Conservation (phyloP, 2,329 filamentous ascomycete genomes). For the Dactylellina parvicollis region DNA sequence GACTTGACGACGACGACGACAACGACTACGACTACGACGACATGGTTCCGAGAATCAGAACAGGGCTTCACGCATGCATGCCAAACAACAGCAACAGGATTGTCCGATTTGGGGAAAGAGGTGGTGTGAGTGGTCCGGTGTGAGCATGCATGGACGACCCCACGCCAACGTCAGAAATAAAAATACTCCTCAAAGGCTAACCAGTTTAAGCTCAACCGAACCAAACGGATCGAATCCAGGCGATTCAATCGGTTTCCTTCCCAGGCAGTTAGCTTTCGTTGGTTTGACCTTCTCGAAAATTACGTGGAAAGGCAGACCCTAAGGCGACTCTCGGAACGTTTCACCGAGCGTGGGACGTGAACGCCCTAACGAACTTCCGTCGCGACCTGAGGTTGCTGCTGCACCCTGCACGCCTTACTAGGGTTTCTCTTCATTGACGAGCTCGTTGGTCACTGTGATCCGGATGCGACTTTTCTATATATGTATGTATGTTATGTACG, state of each 20-base stretch:
- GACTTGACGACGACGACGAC: constrained; percentile 16
- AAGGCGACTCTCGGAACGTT: constrained; percentile 36
- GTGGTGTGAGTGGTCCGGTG: constrained; percentile 34
- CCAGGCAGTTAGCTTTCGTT: not conserved
- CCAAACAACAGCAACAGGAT: constrained; percentile 17
- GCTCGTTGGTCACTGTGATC: too few species aligned
- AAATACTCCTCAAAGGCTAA: constrained; percentile 14
- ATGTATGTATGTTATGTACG: too few species aligned
- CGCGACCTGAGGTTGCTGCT: not conserved
- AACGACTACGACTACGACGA: too few species aligned
- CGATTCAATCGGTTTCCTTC: constrained; percentile 4
- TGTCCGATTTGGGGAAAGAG: constrained; percentile 30
- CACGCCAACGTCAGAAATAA: constrained; percentile 37
- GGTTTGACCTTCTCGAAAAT: constrained; percentile 38
- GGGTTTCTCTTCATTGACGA: not conserved
- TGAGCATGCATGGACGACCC: constrained; percentile 19
- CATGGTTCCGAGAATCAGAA: constrained; percentile 20
- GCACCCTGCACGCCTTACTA: constrained; percentile 2
- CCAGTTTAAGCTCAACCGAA: constrained; percentile 36
- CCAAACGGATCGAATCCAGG: constrained; percentile 42
- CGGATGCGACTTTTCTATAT: too few species aligned
- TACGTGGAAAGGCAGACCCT: constrained; percentile 53
- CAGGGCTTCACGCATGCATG: constrained; percentile 24
- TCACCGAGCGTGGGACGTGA: constrained; percentile 7
- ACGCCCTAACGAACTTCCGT: not conserved